A percentile compares a stretch with the other conserved stretches of the same genome.
Evolutionary conservation across 148 eudicot species (phyloP).

Genomic region (Rheum nobile): DNA sequence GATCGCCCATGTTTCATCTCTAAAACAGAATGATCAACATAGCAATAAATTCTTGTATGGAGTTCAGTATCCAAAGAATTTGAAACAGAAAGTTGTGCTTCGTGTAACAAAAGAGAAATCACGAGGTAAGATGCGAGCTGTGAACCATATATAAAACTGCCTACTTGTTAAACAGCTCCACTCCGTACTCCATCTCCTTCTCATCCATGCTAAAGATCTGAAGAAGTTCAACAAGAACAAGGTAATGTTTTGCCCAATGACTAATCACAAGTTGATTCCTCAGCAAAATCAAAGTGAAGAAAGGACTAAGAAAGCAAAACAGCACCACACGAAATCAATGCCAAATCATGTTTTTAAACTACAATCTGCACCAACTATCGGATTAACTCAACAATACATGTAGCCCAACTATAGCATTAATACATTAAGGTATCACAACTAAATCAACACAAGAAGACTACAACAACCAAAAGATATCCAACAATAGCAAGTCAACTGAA

Average conservation of each 20-base stretch:
- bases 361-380: not conserved
- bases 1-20: too few relatives aligned
- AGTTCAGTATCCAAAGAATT: conserved; percentile 5
- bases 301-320: not conserved
- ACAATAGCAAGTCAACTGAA: not conserved
- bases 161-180: conserved; percentile 87
- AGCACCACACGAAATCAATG: not conserved
- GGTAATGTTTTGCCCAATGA: not conserved
- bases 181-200: conserved; percentile 96
- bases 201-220: conserved; percentile 81
- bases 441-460: not conserved
- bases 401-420: not conserved
- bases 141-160: conserved; percentile 15
- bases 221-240: conserved; percentile 9
- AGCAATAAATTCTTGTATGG: not conserved
- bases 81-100: not conserved
- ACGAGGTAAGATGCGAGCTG: not conserved
- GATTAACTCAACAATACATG: too few relatives aligned
- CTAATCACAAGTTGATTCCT: not conserved
- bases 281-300: too few relatives aligned
- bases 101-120: not conserved
- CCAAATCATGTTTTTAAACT: not conserved
- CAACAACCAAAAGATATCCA: not conserved
- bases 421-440: not conserved
- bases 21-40: not conserved